Evolutionary conservation across 2,329 filamentous ascomycete species (phyloP).

Genomic region (Venturia pyrina): DNA sequence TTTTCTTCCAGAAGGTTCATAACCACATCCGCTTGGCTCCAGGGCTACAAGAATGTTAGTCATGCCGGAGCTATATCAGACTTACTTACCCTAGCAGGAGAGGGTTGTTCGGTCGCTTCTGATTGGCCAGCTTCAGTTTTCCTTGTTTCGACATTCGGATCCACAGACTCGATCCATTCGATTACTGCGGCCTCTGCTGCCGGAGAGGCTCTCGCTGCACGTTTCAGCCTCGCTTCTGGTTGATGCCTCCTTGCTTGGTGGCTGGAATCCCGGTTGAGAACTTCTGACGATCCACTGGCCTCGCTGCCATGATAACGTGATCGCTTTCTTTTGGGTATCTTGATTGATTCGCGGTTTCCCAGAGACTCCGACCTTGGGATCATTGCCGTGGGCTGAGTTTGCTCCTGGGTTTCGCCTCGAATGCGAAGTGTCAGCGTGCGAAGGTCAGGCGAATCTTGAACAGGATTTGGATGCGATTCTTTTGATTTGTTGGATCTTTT

Average conservation of each 20-base stretch:
- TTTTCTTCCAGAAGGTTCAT: constrained; percentile 7
- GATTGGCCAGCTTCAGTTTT: neutral
- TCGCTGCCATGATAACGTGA: neutral
- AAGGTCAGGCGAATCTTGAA: neutral
- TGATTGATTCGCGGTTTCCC: neutral
- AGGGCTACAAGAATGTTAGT: neutral
- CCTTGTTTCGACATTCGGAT: neutral
- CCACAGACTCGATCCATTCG: constrained; percentile 10
- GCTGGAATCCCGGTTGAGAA: neutral
- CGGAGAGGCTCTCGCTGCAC: neutral
- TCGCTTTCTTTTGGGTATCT: constrained; percentile 1
- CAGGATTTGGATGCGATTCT: neutral
- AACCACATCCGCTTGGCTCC: constrained; percentile 7
- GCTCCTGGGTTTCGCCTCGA: neutral
- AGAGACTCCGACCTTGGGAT: neutral
- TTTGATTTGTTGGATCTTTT: neutral
- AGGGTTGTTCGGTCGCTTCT: neutral
- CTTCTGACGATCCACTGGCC: neutral
- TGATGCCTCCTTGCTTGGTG: constrained; percentile 1
- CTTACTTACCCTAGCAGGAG: neutral
- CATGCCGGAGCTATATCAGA: neutral
- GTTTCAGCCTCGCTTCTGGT: neutral
- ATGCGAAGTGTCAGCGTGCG: neutral
- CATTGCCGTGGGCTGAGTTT: neutral
- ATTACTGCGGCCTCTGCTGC: constrained; percentile 3